Conservation (phyloP, 805 yeast genomes). For the Schwanniomyces sp. region DNA sequence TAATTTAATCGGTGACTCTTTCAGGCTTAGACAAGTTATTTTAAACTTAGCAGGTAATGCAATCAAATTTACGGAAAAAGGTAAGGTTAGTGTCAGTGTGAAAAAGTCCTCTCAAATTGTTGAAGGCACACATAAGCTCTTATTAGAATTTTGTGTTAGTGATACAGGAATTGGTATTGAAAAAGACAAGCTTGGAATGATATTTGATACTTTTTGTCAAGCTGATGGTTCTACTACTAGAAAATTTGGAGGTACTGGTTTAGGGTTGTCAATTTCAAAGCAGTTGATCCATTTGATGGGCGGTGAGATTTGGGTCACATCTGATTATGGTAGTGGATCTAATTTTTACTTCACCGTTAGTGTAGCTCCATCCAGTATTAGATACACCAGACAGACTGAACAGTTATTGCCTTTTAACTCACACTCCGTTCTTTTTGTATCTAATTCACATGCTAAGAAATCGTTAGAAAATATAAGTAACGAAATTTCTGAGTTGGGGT, state of each 20-base stretch:
- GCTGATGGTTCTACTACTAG: conserved; percentile 94
- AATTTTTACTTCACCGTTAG: conserved; percentile 79
- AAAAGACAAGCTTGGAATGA: conserved; percentile 78
- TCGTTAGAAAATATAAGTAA: conserved; percentile 52
- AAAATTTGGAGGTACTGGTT: conserved; percentile 91
- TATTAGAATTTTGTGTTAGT: conserved; percentile 79
- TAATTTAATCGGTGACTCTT: conserved; percentile 82
- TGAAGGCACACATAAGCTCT: conserved; percentile 42
- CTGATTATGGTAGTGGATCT: conserved; percentile 78
- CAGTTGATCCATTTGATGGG: conserved; percentile 89
- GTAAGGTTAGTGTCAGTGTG: conserved; percentile 77
- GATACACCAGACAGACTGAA: conserved; percentile 64
- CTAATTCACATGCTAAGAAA: conserved; percentile 56
- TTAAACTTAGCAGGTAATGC: conserved; percentile 88
- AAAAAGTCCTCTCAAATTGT: conserved; percentile 45
- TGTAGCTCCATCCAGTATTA: conserved; percentile 69
- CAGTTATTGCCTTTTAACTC: conserved; percentile 68
- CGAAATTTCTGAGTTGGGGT: conserved; percentile 53
- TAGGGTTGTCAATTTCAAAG: conserved; percentile 84
- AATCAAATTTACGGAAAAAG: conserved; percentile 80
- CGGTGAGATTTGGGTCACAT: conserved; percentile 89
- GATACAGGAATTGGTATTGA: conserved; percentile 92
- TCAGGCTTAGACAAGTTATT: conserved; percentile 83
- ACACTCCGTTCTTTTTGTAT: conserved; percentile 69
- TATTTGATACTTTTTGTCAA: conserved; percentile 88